A percentile compares a stretch with the other conserved stretches of the same genome.
Evolutionary conservation across 1,284 basidiomycete genomes (phyloP).

Genomic region (Sutorius eximius): DNA sequence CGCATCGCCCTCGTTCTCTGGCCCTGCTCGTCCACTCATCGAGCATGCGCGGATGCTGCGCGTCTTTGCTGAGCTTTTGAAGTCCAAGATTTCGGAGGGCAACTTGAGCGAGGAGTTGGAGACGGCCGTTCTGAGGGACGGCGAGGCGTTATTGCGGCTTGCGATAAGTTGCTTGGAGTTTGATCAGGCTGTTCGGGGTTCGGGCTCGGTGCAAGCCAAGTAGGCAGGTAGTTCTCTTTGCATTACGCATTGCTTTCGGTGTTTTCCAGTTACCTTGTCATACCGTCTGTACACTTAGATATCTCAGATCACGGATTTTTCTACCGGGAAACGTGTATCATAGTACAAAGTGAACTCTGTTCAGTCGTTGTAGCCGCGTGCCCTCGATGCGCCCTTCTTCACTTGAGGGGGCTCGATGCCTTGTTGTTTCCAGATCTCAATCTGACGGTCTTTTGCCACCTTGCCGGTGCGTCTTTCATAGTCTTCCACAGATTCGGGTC

Average conservation of each 20-base stretch:
- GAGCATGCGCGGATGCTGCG: slow-evolving; percentile 18
- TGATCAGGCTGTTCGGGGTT: slow-evolving; percentile 19
- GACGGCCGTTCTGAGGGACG: slow-evolving; percentile 27
- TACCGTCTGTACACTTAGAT: neutral
- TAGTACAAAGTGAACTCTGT: slow-evolving; percentile 8
- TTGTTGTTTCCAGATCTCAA: slow-evolving; percentile 63
- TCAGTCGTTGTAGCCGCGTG: slow-evolving; percentile 61
- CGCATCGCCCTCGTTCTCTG: neutral
- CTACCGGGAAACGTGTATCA: neutral
- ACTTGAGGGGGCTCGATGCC: slow-evolving; percentile 45
- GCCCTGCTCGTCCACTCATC: neutral
- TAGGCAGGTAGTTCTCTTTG: slow-evolving; percentile 1
- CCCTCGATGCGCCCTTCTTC: slow-evolving; percentile 35
- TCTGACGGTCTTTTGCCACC: slow-evolving; percentile 61
- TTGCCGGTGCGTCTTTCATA: slow-evolving; percentile 69
- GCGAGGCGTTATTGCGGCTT: slow-evolving; percentile 20
- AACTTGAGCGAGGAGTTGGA: slow-evolving; percentile 19
- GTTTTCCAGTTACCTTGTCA: neutral
- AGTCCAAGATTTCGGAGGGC: slow-evolving; percentile 10
- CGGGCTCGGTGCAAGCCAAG: neutral
- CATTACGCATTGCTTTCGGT: neutral
- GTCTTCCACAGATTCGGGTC: slow-evolving; percentile 70
- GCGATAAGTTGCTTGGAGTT: slow-evolving; percentile 27
- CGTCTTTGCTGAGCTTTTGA: slow-evolving; percentile 17
- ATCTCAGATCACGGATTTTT: neutral